A percentile compares a stretch with the other conserved stretches of the same genome.
These are phyloP conservation scores for Annulohypoxylon stygium DNA, from an alignment of 495 filamentous ascomycete species.

Conservation along the genomic window DNA sequence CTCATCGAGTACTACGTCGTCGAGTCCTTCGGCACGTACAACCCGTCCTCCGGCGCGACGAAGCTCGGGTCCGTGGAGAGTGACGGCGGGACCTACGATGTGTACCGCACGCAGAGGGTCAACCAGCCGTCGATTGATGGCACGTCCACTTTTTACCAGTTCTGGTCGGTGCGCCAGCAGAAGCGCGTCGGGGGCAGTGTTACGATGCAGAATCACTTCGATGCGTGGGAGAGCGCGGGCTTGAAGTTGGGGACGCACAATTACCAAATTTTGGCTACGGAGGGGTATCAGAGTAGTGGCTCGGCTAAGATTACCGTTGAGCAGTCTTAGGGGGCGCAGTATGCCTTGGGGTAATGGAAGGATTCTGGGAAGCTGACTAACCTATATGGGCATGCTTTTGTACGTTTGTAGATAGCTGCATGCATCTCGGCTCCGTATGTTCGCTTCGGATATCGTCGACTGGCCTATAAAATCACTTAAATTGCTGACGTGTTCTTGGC, in stretches of 20 bases:
- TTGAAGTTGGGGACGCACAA: conserved; percentile 67
- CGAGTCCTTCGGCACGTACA: conserved; percentile 68
- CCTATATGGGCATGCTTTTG: neutral
- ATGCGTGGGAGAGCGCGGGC: conserved; percentile 67
- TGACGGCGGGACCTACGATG: conserved; percentile 75
- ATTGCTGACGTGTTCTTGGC: too few relatives aligned
- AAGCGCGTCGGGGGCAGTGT: conserved; percentile 65
- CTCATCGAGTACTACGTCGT: conserved; percentile 74
- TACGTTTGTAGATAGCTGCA: too few relatives aligned
- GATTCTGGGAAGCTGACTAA: conserved; percentile 11
- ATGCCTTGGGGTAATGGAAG: neutral
- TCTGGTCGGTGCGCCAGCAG: conserved; percentile 65
- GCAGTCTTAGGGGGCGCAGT: conserved; percentile 31
- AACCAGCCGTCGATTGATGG: conserved; percentile 72
- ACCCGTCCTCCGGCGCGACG: conserved; percentile 62
- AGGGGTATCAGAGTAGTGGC: conserved; percentile 66
- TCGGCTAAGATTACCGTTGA: conserved; percentile 55
- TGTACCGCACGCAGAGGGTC: conserved; percentile 69
- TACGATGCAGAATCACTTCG: conserved; percentile 70
- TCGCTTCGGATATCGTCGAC: too few relatives aligned
- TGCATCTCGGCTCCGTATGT: too few relatives aligned
- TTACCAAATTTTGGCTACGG: conserved; percentile 72
- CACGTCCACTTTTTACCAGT: conserved; percentile 69
- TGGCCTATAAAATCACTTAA: too few relatives aligned
- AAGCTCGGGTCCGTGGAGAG: conserved; percentile 67